Base-by-base conservation (phyloP, 2,329 filamentous ascomycete genomes). In the Nemania abortiva region DNA sequence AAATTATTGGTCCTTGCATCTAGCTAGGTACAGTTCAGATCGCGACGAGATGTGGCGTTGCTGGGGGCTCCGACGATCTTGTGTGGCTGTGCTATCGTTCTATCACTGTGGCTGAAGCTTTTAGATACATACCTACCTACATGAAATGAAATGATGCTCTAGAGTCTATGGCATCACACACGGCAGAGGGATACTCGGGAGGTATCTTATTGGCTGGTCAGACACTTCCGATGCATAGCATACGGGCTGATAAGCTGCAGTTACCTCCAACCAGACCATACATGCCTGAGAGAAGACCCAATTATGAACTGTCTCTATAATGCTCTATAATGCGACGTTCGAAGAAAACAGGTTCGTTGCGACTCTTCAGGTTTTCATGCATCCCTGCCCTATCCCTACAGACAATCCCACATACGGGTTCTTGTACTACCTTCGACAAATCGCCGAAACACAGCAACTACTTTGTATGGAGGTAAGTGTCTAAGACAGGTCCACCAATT, bases 21-120 rank as follows among this genome's bases (percentile, higher is more conserved):
- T 49, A 62, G 20, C 53, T 59, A 56, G 31, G n/a, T 37, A 31
- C 58, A 52, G 54, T 20, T 62, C 52, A 63, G 65, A 68, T 71
- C 69, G 59, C 69, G 69, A 71, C 66, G 9, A 69, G 47, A 20
- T 69, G 69, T 71, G 69, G 69, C 69, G 62, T 45, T 63, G 53
- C 11, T 2, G 27, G 7, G 11, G n/a, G 18, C 45, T n/a, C 27
- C 54, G 31, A 22, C 2, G 15, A 34, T 31, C 20, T 9, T 6
- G 4, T 42, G 59, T 69, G 67, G 67, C 67, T 69, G 63, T 56
- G 67, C 9, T 22, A 6, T 6, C n/a, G 27, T 27, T 29, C n/a
- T 29, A 42, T 20, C 1, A 5, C 39, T 64, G 62, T 64, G 62
- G 62, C 62, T 58, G 54, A 3, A 22, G n/a, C 3, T 13, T 42